Base-by-base conservation (phyloP, 2,329 filamentous ascomycete genomes). In the Epichloe sibirici region DNA sequence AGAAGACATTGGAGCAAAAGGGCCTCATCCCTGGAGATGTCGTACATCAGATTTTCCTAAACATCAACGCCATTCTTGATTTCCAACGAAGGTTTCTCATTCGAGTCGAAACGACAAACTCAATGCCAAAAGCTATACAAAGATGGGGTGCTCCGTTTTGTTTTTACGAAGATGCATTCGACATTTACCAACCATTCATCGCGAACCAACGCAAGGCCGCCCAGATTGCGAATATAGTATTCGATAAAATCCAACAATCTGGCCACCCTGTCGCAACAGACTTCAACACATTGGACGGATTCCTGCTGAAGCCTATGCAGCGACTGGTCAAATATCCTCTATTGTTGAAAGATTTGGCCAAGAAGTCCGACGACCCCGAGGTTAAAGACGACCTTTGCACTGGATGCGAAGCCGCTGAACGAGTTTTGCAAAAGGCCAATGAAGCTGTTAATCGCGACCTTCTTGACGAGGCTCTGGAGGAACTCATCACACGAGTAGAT, bases 41-140 rank as follows among this genome's bases (percentile, higher is more conserved):
- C 9, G 85, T 95, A 23, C 90, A 97, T 70, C 83, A 90, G 63
- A 96, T 98, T 57, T 98, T 98, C 70, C 77, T 97, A 56, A 98
- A 98, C 69, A 82, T 97, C 64, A 95, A 97, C 66, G 83, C 87
- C 34, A 87, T 98, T 47, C 78, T 98, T 50, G 93, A 98, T 68
- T 95, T 96, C 65, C 91, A 97, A 65, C 85, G 94, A 57, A 82
- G 90, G 31, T 97, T 98, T 63, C 75, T 98, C 47, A 97, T 98
- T 62, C 85, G 90, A 52, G 88, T 98, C 57, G 93, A 98, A 71
- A 94, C 94, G 31, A 94, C 90, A 39, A 95, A 97, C 63, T 90
- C 88, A 3, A 81, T 89, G 70, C 79, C 88, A 0, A 77, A 85
- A 56, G 71, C 78, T 4, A 76, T 81, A 56, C 93, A 98, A 66